These are phyloP conservation scores for Erodium moschatum DNA, from an alignment of 441 rosid genomes.

Conservation along the genomic window DNA sequence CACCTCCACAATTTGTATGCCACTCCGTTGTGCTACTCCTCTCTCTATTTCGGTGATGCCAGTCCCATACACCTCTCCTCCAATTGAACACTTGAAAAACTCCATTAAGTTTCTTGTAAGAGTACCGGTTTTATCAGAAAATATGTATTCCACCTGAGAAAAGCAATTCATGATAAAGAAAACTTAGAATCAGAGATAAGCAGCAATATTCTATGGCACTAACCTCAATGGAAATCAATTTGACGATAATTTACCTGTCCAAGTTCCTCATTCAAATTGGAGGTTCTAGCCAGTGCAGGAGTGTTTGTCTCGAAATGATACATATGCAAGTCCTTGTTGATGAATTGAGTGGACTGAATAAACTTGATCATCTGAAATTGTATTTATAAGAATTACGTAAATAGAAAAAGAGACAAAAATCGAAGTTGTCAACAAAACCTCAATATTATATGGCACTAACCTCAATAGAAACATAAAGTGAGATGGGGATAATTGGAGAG, in stretches of 20 bases:
- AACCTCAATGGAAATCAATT: constrained; percentile 56
- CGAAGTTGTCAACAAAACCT: constrained; percentile 17
- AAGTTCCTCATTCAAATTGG: constrained; percentile 97
- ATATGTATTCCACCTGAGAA: constrained; percentile 89
- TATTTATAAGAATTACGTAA: constrained; percentile 16
- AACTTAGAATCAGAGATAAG: constrained; percentile 6
- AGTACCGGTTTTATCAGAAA: constrained; percentile 98
- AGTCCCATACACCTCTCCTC: constrained; percentile 88
- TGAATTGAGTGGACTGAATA: constrained; percentile 89
- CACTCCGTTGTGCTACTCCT: constrained; percentile 68
- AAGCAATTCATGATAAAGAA: constrained; percentile 17
- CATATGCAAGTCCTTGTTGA: constrained; percentile 88
- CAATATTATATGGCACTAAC: constrained; percentile 33
- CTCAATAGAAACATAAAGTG: constrained; percentile 96
- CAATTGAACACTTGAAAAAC: constrained; percentile 98
- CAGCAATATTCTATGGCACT: constrained; percentile 20
- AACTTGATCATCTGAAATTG: constrained; percentile 85
- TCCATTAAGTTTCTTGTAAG: constrained; percentile 98
- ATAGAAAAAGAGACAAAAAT: constrained; percentile 16
- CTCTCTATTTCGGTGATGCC: constrained; percentile 92
- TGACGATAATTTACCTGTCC: constrained; percentile 64
- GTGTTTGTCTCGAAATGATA: constrained; percentile 84
- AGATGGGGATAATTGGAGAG: constrained; percentile 94
- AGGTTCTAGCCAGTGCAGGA: constrained; percentile 93
- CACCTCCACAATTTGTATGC: constrained; percentile 64